Conservation (phyloP, 2,329 filamentous ascomycete species). For the Fusarium domesticum region DNA sequence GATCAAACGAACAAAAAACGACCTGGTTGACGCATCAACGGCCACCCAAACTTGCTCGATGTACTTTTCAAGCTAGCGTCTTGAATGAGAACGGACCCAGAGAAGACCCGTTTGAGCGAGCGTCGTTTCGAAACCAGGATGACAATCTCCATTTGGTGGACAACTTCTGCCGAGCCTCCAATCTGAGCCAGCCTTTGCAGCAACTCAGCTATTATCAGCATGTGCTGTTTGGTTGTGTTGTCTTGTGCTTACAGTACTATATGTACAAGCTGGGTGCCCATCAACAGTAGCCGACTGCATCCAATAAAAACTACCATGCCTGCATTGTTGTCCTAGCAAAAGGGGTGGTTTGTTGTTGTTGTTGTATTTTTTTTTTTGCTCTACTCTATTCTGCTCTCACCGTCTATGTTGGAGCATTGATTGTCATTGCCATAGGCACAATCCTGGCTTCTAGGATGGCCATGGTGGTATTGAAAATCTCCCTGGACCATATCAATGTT, state of each 20-base stretch:
- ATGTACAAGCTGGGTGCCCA: no score
- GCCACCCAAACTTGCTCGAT: constrained; percentile 6
- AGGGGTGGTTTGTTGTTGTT: neutral
- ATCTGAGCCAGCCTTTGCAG: constrained; percentile 10
- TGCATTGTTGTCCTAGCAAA: neutral
- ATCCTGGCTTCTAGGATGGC: neutral
- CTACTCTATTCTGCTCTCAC: neutral
- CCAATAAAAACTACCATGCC: no score
- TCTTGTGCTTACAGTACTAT: no score
- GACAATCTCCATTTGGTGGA: constrained; percentile 18
- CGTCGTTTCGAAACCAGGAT: constrained; percentile 22
- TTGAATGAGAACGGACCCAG: constrained; percentile 15
- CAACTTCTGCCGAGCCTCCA: constrained; percentile 11
- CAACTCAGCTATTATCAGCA: no score
- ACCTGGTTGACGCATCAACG: constrained; percentile 26
- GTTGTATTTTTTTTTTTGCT: neutral
- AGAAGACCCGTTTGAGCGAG: constrained; percentile 15
- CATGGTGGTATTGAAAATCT: neutral
- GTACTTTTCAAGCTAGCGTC: constrained; percentile 11
- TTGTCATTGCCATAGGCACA: neutral
- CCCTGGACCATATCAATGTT: neutral
- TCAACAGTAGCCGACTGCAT: no score
- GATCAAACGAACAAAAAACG: no score
- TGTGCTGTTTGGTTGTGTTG: no score
- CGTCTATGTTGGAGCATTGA: neutral